Evolutionary conservation across 768 basidiomycete genomes (phyloP).

Genomic region (Lyophyllum shimeji): DNA sequence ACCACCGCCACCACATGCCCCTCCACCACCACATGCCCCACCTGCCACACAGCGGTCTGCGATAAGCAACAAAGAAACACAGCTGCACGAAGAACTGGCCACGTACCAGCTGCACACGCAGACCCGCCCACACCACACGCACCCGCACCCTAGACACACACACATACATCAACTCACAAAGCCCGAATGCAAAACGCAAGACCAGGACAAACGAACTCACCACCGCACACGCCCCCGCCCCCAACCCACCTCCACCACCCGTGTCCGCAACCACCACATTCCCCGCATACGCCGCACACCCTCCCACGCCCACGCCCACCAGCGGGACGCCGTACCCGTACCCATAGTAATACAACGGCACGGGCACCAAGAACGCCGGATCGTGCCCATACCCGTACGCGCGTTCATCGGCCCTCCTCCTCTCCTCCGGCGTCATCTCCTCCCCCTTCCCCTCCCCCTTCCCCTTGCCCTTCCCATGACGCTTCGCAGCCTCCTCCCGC

Average conservation of each 20-base stretch:
- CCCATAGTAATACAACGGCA: constrained; percentile 26
- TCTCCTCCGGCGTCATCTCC: background rate
- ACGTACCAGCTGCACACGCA: constrained; percentile 3
- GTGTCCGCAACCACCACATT: constrained; percentile 12
- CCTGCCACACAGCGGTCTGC: background rate
- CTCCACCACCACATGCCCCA: background rate
- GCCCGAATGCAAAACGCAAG: background rate
- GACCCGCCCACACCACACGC: constrained; percentile 1
- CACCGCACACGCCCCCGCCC: constrained; percentile 25
- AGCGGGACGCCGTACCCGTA: background rate
- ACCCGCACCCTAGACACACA: background rate
- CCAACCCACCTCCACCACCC: constrained; percentile 27
- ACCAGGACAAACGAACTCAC: constrained; percentile 12
- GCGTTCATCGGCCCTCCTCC: background rate
- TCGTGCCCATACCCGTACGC: constrained; percentile 17
- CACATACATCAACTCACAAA: background rate
- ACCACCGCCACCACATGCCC: background rate
- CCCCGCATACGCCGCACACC: constrained; percentile 6
- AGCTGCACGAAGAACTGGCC: too few species aligned
- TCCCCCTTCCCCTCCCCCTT: constrained; percentile 6
- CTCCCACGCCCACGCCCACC: too few species aligned
- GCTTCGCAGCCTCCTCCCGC: constrained; percentile 16
- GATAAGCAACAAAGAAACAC: background rate
- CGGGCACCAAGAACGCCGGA: constrained; percentile 37
- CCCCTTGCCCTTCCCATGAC: constrained; percentile 12